Conservation (phyloP, 495 filamentous ascomycete genomes). For the Tuber microsphaerosporum region DNA sequence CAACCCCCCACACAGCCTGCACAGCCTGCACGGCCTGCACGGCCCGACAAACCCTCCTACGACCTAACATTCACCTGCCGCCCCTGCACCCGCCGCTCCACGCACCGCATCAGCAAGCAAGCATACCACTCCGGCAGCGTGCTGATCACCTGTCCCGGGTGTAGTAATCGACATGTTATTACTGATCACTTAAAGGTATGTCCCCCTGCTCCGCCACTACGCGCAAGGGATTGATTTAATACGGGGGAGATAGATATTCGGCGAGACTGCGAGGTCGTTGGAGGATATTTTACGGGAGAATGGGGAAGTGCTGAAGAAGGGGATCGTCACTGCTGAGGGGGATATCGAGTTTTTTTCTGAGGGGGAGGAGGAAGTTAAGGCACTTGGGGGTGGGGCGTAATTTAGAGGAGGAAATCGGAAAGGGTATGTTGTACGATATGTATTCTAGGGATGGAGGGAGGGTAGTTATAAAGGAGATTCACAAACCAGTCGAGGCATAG, state of each 20-base stretch:
- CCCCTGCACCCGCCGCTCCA: slow-evolving; percentile 66
- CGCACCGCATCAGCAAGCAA: slow-evolving; percentile 77
- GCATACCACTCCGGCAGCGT: slow-evolving; percentile 86
- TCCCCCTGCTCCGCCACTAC: not conserved
- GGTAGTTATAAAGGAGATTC: not conserved
- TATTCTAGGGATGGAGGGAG: not conserved
- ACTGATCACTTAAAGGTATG: slow-evolving; percentile 68
- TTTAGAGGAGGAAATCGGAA: slow-evolving; percentile 30
- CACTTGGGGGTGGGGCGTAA: slow-evolving; percentile 11
- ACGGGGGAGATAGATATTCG: slow-evolving; percentile 53
- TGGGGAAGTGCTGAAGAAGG: slow-evolving; percentile 59
- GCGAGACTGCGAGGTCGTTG: slow-evolving; percentile 57
- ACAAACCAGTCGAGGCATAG: not conserved
- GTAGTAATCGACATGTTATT: slow-evolving; percentile 81
- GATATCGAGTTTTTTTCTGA: slow-evolving; percentile 50
- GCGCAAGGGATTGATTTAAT: not conserved
- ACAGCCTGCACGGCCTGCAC: slow-evolving; percentile 38
- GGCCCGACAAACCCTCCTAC: slow-evolving; percentile 62
- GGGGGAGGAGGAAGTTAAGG: slow-evolving; percentile 7
- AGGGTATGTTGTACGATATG: slow-evolving; percentile 28
- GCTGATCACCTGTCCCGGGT: slow-evolving; percentile 76
- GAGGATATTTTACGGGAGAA: slow-evolving; percentile 64
- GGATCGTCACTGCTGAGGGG: slow-evolving; percentile 45
- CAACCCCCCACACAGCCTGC: slow-evolving; percentile 41
- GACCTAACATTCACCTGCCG: slow-evolving; percentile 85